A percentile compares a stretch with the other conserved stretches of the same genome.
These are phyloP conservation scores for Penicillium salamii DNA, from an alignment of 495 filamentous ascomycete genomes.

Conservation along the genomic window DNA sequence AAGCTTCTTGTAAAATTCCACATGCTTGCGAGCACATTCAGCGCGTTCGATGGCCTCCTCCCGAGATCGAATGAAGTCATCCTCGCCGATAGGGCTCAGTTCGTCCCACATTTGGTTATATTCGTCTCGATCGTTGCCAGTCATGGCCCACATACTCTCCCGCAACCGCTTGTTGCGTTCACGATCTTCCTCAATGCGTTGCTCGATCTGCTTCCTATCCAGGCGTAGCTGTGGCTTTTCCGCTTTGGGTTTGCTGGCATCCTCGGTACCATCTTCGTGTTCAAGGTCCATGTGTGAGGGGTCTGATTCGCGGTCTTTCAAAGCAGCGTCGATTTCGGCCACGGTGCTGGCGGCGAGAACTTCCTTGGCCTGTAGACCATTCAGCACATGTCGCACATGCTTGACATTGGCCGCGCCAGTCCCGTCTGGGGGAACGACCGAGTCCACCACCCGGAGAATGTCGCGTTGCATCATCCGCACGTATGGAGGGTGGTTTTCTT, in stretches of 20 bases:
- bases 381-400: conserved; percentile 78
- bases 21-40: conserved; percentile 5
- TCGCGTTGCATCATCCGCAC: conserved; percentile 93
- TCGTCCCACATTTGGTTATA: conserved; percentile 77
- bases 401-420: conserved; percentile 92
- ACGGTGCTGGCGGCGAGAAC: conserved; percentile 68
- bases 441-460: conserved; percentile 83
- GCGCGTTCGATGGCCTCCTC: conserved; percentile 70
- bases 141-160: conserved; percentile 87
- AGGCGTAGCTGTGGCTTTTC: conserved; percentile 47
- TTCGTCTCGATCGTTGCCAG: conserved; percentile 52
- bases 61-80: conserved; percentile 68
- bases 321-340: conserved; percentile 71
- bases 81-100: conserved; percentile 75
- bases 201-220: conserved; percentile 86
- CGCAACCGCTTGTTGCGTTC: conserved; percentile 89
- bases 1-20: conserved; percentile 4
- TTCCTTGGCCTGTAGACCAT: conserved; percentile 61
- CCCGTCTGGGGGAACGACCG: conserved; percentile 76
- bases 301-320: conserved; percentile 68
- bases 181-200: conserved; percentile 93
- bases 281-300: conserved; percentile 40
- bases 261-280: conserved; percentile 28
- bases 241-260: conserved; percentile 22
- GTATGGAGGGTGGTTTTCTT: conserved; percentile 72